Evolutionary conservation across 257 asterid genomes (phyloP), one percentile per base, ranked within the genome.

Genomic region (Plectranthus barbatus): DNA sequence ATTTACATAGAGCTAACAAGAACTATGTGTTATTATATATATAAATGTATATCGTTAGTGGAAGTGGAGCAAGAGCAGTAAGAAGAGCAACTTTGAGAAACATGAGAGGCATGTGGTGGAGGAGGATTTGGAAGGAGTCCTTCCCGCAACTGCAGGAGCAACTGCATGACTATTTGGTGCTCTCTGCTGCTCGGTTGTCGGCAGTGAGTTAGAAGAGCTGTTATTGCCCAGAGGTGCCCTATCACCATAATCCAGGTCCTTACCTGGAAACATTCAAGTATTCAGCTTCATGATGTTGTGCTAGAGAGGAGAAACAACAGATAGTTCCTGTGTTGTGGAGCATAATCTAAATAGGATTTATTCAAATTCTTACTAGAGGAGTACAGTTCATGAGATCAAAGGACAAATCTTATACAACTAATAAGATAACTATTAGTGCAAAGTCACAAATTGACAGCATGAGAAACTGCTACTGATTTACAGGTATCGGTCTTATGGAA

Each of bases 111-210:
- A 64, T 21, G 76, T 53, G 36, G 90, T 74, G 58, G 97, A 81
- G 36, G 90, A 76, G 58, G 97, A 81, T 64, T 71, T 78, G 37
- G 80, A 80, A 29, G 84, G 84, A 1, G 86, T 81, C 63, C 78
- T 82, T 64, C 85, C 87, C 5, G 91, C 85, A 66, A 81, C 58
- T 54, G 94, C 95, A 44, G 97, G 95, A 42, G 90, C 61, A 66
- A 81, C 80, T 64, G 84, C 92, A 45, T 64, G 86, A 52, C 79
- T 66, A 24, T 75, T 83, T 7, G 94, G 82, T 5, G 78, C 61
- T 41, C 77, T 83, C 64, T 84, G 95, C 79, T 86, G 92, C 72
- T 75, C 83, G 12, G 84, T 60, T 63, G 93, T 62, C 23, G 96
- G 95, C 77, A 86, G 72, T 56, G 92, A 69, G 62, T 76, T 81